Base-by-base conservation (phyloP, 257 asterid genomes). In the Leonotis leonurus region DNA sequence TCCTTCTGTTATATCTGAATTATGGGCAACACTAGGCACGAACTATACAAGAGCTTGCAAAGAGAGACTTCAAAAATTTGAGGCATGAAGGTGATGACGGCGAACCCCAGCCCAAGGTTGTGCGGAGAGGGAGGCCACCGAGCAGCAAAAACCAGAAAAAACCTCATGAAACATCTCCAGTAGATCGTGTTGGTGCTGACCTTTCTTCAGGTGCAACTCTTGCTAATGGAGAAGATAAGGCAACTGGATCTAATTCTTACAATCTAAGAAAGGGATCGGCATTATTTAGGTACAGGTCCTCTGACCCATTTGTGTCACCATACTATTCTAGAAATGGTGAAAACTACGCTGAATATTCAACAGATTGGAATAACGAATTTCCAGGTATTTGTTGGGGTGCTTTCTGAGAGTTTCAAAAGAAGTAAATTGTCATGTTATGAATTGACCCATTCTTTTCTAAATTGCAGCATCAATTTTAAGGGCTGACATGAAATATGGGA, bases 401-500 rank as follows among this genome's bases (percentile, higher is more conserved):
- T 55, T 32, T 58, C 20, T 53, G 46, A 18, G 33, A 48, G 48
- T 75, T 60, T 56, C 54, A 43, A 36, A 10, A 17, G 57, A 46
- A 20, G 16, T n/a, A 33, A 52, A 18, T 78, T 60, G 56, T 61
- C 9, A 48, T 8, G 21, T 37, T 17, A 70, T 11, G 3, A 13
- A 16, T 39, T 72, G 49, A 29, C 20, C 60, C 25, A 13, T 27
- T 56, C 27, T 77, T 66, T 68, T 65, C 65, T 41, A 26, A 29
- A 50, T 57, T 67, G 73, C 86, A 92, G 99, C 96, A 36, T 74
- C 84, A 45, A 89, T 92, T 64, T 72, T 92, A 71, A 83, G 82
- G 80, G 97, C 97, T 63, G 99, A 92, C 80, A 83, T 85, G 97
- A 92, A 89, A 74, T 73, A 89, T 60, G 96, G 96, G 21, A 92